phyloP scores from a whole-genome alignment of 768 basidiomycete species.

The Naganishia friedmannii region DNA sequence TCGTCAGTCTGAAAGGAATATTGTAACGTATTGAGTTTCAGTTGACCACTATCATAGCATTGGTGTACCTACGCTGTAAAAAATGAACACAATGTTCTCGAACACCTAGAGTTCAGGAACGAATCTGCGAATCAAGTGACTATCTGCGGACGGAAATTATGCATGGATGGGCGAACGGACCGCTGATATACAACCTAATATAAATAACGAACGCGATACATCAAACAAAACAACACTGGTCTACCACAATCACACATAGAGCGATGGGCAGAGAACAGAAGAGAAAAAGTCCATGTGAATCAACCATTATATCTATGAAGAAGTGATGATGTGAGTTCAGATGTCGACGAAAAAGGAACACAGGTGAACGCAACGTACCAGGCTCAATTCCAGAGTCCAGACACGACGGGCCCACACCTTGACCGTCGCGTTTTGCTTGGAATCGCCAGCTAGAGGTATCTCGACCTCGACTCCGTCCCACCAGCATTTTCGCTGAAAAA shows the following conservation, averaged over 20 bases:
- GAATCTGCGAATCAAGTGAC: too few relatives aligned
- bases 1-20: not conserved
- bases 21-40: not conserved
- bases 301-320: not conserved
- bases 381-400: constrained; percentile 94
- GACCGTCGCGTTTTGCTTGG: constrained; percentile 58
- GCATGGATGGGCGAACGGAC: not conserved
- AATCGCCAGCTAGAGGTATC: constrained; percentile 61
- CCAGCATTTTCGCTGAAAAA: constrained; percentile 88
- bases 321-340: not conserved
- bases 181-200: constrained; percentile 17
- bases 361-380: constrained; percentile 59
- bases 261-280: not conserved
- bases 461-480: constrained; percentile 97
- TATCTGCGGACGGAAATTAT: not conserved
- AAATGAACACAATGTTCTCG: too few relatives aligned
- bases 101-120: too few relatives aligned
- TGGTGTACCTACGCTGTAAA: not conserved
- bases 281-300: not conserved
- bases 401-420: constrained; percentile 97
- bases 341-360: not conserved
- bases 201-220: not conserved
- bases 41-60: not conserved
- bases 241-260: not conserved
- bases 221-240: not conserved